Evolutionary conservation across 23 red algal genomes (phyloP), one percentile per base, ranked within the genome.

Genomic region (Gracilariopsis chorda): DNA sequence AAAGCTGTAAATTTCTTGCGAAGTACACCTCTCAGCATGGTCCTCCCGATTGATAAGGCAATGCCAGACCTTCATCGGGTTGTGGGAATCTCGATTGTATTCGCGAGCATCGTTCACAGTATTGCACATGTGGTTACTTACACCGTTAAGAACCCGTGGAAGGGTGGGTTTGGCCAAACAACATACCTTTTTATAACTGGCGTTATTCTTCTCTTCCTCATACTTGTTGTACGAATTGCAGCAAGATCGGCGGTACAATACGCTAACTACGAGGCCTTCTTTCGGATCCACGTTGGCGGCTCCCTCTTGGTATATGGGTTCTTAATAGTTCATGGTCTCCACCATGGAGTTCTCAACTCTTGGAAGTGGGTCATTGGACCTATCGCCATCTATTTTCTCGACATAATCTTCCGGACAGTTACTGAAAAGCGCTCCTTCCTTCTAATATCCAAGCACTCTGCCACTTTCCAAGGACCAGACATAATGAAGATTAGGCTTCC

Each of bases 361-460:
- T 96, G 94, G 94, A 96, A 96, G 73, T 96, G 84, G 72, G 78
- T 96, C 24, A 57, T 96, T 65, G 85, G 62, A 30, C 94, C 94
- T 48, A 24, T 92, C 1, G 49, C 62, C 49, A 82, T 96, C 23
- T 96, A 91, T 60, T 48, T 78, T 70, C 42, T 91, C 28, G 94
- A 96, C 42, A 40, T 51, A 48, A 64, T 37, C 9, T 42, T 79
- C 28, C 65, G 91, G 35, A 9, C 16, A 29, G 35, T 85, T 36
- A 67, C 70, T 24, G 80, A 94, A 58, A 84, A 86, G 35, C 41
- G 81, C 41, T 87, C 81, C 33, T 94, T 73, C 53, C 68, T 94
- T 51, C 80, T 94, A 25, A 53, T 94, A 30, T 86, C 78, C 10
- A 94, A 94, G 46, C 91, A 94, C 53, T 53, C 91, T 23, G 91